Evolutionary conservation across 768 basidiomycete genomes (phyloP).

Genomic region (Hirschioporus abietinus): DNA sequence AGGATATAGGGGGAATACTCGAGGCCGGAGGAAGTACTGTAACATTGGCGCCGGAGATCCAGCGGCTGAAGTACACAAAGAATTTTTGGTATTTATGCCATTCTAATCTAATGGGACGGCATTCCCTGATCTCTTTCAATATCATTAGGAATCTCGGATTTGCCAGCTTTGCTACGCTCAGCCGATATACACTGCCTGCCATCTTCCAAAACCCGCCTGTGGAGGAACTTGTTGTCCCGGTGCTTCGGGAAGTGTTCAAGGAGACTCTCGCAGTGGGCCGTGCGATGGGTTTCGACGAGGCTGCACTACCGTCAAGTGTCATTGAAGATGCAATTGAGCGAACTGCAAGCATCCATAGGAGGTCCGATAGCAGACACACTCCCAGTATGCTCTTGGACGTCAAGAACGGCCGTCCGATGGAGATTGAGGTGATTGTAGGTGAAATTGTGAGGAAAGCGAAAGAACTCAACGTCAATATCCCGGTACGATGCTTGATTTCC

Average conservation of each 20-base stretch:
- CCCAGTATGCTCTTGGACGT: conserved; percentile 63
- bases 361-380: conserved; percentile 39
- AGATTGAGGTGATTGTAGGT: conserved; percentile 63
- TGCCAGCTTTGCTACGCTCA: conserved; percentile 47
- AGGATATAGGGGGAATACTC: conserved; percentile 42
- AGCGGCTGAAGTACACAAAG: conserved; percentile 55
- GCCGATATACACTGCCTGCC: conserved; percentile 41
- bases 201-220: conserved; percentile 48
- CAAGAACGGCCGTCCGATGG: conserved; percentile 50
- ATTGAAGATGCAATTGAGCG: conserved; percentile 33
- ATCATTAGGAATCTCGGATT: conserved; percentile 41
- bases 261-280: conserved; percentile 41
- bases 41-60: conserved; percentile 51
- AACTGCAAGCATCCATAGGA: conserved; percentile 33
- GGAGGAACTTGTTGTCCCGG: conserved; percentile 38
- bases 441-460: conserved; percentile 52
- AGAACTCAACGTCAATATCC: conserved; percentile 38
- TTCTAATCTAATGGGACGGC: neutral
- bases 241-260: conserved; percentile 37
- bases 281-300: conserved; percentile 42
- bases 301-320: conserved; percentile 38
- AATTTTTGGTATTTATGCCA: conserved; percentile 42
- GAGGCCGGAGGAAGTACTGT: conserved; percentile 42
- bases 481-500: conserved; percentile 34
- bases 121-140: neutral